Percentiles rank a stretch among this genome's conserved stretches.
These are phyloP conservation scores for Lachancea mirantina DNA, from an alignment of 805 yeast genomes.

Conservation along the genomic window DNA sequence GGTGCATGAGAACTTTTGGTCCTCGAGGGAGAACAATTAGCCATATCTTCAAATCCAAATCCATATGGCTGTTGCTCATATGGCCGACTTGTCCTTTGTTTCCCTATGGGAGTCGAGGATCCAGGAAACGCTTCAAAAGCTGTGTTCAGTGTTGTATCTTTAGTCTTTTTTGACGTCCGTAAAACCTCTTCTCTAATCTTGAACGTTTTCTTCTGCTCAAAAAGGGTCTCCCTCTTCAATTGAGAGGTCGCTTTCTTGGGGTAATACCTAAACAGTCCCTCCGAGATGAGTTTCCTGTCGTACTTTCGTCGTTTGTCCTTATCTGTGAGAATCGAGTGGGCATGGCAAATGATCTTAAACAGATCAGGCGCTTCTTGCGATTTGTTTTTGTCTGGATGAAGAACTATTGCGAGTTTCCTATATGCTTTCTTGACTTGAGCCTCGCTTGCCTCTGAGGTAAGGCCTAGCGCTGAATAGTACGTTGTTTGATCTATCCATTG, in stretches of 20 bases:
- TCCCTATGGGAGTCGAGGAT: too few relatives aligned
- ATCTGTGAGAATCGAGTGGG: conserved; percentile 27
- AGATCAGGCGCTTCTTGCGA: conserved; percentile 27
- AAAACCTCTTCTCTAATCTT: too few relatives aligned
- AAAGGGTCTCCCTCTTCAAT: too few relatives aligned
- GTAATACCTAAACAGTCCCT: conserved; percentile 15
- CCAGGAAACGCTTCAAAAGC: not conserved
- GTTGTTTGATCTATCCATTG: conserved; percentile 26
- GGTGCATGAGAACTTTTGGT: not conserved
- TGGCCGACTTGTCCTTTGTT: conserved; percentile 21
- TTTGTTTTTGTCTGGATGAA: conserved; percentile 78
- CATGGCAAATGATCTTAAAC: conserved; percentile 28
- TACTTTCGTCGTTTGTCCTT: conserved; percentile 16
- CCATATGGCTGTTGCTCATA: conserved; percentile 32
- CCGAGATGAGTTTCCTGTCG: conserved; percentile 15
- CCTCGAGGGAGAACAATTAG: conserved; percentile 5
- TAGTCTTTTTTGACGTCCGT: not conserved
- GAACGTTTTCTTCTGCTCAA: conserved; percentile 1
- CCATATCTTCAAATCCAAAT: conserved; percentile 21
- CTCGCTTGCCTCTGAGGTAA: conserved; percentile 20
- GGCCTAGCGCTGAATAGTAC: conserved; percentile 25
- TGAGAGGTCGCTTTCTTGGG: conserved; percentile 10
- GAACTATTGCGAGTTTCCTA: conserved; percentile 60
- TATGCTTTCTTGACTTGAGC: conserved; percentile 64
- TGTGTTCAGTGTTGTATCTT: not conserved